Percentiles rank a stretch among this genome's conserved stretches.
phyloP scores from a whole-genome alignment of 352 stramenopile genomes.

The Pythium coloratum region DNA sequence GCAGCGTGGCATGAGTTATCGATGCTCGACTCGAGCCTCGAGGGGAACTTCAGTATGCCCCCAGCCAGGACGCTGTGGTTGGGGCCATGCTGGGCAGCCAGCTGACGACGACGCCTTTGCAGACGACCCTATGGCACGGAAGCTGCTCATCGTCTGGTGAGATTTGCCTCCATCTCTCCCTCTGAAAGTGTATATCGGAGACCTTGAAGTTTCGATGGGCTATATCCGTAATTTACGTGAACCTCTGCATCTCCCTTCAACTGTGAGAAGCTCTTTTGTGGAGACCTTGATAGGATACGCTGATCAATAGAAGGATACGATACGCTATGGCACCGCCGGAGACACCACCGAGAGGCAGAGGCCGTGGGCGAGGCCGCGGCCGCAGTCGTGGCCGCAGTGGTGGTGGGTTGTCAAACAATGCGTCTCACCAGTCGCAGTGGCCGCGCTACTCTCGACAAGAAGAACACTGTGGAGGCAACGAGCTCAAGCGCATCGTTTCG shows the following conservation, averaged over 20 bases:
- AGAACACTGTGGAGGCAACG: background rate
- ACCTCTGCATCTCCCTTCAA: background rate
- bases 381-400: too few relatives aligned
- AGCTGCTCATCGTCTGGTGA: background rate
- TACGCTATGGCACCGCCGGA: background rate
- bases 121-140: too few relatives aligned
- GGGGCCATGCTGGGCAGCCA: too few relatives aligned
- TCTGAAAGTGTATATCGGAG: background rate
- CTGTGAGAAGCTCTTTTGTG: background rate
- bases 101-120: too few relatives aligned
- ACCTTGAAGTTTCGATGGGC: background rate
- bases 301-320: background rate
- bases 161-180: background rate
- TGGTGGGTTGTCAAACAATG: background rate
- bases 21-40: too few relatives aligned
- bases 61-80: too few relatives aligned
- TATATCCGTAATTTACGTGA: background rate
- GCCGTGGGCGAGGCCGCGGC: too few relatives aligned
- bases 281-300: background rate
- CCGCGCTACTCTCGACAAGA: background rate
- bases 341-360: background rate
- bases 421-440: background rate
- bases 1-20: too few relatives aligned
- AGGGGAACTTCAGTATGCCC: too few relatives aligned
- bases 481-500: background rate